Evolutionary conservation across 192 early-diverging fungal species (phyloP).

Genomic region (Mortierella hygrophila): DNA sequence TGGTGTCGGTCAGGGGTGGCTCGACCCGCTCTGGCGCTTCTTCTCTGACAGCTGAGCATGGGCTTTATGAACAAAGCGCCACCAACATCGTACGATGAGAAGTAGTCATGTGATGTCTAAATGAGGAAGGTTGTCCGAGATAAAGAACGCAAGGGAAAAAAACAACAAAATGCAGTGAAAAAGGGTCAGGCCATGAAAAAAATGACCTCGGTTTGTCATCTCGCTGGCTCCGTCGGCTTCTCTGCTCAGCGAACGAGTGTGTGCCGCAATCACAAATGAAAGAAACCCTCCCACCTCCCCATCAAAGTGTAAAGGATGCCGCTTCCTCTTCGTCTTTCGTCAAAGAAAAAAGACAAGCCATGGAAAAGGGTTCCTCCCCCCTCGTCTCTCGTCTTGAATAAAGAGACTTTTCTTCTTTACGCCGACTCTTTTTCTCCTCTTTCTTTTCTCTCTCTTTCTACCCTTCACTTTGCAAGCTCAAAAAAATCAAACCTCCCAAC

Average conservation of each 20-base stretch:
- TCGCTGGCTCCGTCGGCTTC: constrained; percentile 21
- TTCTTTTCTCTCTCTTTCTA: constrained; percentile 6
- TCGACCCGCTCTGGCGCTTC: too few relatives aligned
- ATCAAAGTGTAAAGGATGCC: neutral
- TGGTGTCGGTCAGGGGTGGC: too few relatives aligned
- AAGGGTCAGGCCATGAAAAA: constrained; percentile 1
- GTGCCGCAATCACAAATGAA: neutral
- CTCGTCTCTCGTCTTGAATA: constrained; percentile 1
- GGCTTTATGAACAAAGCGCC: neutral
- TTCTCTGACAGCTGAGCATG: too few relatives aligned
- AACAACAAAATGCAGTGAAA: neutral
- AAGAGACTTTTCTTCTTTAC: constrained; percentile 6
- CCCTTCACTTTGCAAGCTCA: constrained; percentile 12
- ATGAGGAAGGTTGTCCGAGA: constrained; percentile 4
- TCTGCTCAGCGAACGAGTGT: neutral
- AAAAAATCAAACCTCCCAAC: neutral
- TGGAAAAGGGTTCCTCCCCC: constrained; percentile 3
- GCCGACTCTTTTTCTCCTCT: neutral
- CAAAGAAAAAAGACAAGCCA: constrained; percentile 10
- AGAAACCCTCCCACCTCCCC: neutral
- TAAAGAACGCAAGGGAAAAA: neutral
- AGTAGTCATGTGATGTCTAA: neutral
- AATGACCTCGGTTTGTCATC: constrained; percentile 20
- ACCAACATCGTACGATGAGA: neutral
- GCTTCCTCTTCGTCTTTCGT: neutral